Percentiles rank a stretch among this genome's conserved stretches.
These are phyloP conservation scores for Bipolaris cookei DNA, from an alignment of 2,329 filamentous ascomycete species.

Conservation along the genomic window DNA sequence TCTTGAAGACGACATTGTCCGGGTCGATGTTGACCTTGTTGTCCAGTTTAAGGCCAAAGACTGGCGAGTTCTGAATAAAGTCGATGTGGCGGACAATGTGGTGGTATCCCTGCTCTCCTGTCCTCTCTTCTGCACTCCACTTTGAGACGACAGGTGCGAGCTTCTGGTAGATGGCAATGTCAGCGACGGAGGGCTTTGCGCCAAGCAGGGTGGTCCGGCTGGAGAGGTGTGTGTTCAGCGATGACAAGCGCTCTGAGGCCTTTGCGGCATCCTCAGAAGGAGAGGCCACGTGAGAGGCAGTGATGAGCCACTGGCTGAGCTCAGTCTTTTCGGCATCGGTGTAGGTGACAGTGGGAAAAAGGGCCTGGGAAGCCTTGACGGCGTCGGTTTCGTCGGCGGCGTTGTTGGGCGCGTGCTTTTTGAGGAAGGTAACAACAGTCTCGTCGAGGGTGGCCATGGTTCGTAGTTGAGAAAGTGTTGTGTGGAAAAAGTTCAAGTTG, in stretches of 20 bases:
- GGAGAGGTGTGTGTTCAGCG: constrained; percentile 85
- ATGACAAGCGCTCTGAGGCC: constrained; percentile 70
- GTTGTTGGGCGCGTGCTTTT: constrained; percentile 48
- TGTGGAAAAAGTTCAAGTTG: constrained; percentile 43
- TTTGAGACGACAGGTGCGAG: constrained; percentile 76
- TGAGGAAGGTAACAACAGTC: constrained; percentile 44
- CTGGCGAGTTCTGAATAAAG: constrained; percentile 87
- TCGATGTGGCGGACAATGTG: constrained; percentile 91
- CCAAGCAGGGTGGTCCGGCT: constrained; percentile 89
- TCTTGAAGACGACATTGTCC: constrained; percentile 82
- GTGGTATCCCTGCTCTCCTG: constrained; percentile 85
- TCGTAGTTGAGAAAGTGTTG: constrained; percentile 24
- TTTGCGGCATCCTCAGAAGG: constrained; percentile 63
- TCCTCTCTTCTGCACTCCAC: constrained; percentile 86
- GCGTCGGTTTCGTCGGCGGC: constrained; percentile 46
- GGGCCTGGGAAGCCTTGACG: constrained; percentile 61
- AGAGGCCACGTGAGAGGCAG: constrained; percentile 71
- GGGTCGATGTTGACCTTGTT: constrained; percentile 81
- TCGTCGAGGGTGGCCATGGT: constrained; percentile 49
- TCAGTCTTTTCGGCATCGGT: constrained; percentile 80
- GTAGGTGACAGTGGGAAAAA: constrained; percentile 74
- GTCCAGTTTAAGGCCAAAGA: constrained; percentile 72
- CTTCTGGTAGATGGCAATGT: constrained; percentile 81
- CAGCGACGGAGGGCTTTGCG: constrained; percentile 85
- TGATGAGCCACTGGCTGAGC: constrained; percentile 87